Base-by-base conservation (phyloP, 805 yeast genomes). In the Kodamaea nitidulidarum region DNA sequence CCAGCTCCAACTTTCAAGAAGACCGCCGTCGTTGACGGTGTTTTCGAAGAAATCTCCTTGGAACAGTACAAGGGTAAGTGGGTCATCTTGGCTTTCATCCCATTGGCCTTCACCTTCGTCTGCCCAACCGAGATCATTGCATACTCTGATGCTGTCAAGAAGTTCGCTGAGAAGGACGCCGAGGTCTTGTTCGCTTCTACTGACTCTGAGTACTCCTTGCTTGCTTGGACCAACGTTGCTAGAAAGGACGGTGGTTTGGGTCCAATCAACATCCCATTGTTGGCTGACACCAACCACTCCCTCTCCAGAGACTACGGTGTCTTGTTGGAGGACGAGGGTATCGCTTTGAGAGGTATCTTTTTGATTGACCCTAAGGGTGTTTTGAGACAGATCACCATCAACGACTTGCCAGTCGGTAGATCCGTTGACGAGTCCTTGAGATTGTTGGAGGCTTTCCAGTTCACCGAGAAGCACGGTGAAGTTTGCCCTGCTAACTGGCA, bases 91-190 rank as follows among this genome's bases (percentile, higher is more conserved):
- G 98, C 95, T 48, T 93, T 93, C 76, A 84, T 93, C 67, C 99
- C 98, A 70, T 75, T 91, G 79, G 98, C 98, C 38, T 93, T 93
- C 90, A 93, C 99, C 46, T 93, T 93, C 56, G 98, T 93, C 49
- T 93, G 98, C 75, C 98, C 99, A 70, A 93, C 98, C 54, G 98
- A 93, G 78, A 90, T 93, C 76, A 82, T 93, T 70, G 98, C 98
- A 55, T 93, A 88, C 84, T 86, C 96, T 49, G 96, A 91, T 56
- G 96, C 97, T 55, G 85, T 80, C 56, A 80, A 81, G 76, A 81
- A 83, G 77, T 93, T 93, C 73, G 67, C 84, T 56, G 95, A 78
- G 53, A 83, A 87, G 65, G 91, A 81, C 60, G 80, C 88, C 53
- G 86, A 88, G 74, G 81, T 93, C 38, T 79, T 93, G 61, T 88